Evolutionary conservation across 2,329 filamentous ascomycete genomes (phyloP).

Genomic region (Diatrype stigma): DNA sequence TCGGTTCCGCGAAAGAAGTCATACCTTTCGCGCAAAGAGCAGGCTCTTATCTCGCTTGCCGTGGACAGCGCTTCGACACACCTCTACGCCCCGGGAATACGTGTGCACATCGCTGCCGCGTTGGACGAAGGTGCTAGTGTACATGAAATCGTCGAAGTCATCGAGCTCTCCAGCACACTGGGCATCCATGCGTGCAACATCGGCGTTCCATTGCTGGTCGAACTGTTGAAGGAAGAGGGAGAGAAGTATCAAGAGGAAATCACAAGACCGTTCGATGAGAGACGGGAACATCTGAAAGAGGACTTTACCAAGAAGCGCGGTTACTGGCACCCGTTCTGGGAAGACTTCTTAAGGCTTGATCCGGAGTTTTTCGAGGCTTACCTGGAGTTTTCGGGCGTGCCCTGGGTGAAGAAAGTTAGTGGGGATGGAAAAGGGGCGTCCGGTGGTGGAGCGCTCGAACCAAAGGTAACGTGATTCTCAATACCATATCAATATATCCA

Average conservation of each 20-base stretch:
- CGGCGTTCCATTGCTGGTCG: conserved; percentile 40
- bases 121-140: conserved; percentile 34
- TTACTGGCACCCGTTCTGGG: conserved; percentile 43
- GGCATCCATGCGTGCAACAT: conserved; percentile 45
- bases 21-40: conserved; percentile 36
- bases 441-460: conserved; percentile 30
- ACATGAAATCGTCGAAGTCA: conserved; percentile 40
- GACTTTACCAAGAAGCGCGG: conserved; percentile 41
- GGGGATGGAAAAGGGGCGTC: conserved; percentile 13
- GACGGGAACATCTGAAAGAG: conserved; percentile 32
- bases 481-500: background rate
- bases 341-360: conserved; percentile 38
- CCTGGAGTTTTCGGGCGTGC: conserved; percentile 39
- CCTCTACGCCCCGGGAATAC: conserved; percentile 38
- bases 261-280: conserved; percentile 29
- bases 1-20: conserved; percentile 20
- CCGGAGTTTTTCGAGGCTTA: conserved; percentile 46
- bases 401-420: conserved; percentile 31
- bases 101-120: conserved; percentile 35
- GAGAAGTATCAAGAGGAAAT: conserved; percentile 18
- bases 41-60: conserved; percentile 38
- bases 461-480: conserved; percentile 29
- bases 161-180: conserved; percentile 38
- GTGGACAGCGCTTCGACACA: conserved; percentile 40
- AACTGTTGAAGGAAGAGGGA: conserved; percentile 41